Conservation (phyloP, 2,329 filamentous ascomycete genomes). For the Xylariaceae sp. region DNA sequence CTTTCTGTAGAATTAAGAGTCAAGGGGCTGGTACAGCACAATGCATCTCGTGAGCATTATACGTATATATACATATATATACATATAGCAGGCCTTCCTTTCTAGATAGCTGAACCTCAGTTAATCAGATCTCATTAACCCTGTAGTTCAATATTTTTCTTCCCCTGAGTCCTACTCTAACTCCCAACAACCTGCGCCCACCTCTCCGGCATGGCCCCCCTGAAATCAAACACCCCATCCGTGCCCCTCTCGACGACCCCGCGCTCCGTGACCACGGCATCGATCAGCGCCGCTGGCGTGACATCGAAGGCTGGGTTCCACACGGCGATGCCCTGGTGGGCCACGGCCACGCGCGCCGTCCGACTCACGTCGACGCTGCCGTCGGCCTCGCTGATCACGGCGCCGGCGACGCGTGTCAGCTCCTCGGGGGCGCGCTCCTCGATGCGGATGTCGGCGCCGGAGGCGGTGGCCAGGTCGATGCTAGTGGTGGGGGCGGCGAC, state of each 20-base stretch:
- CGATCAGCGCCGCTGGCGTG: slow-evolving; percentile 84
- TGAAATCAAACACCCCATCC: slow-evolving; percentile 70
- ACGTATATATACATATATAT: too few species aligned
- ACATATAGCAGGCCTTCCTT: too few species aligned
- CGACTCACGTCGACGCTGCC: slow-evolving; percentile 64
- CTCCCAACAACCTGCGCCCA: slow-evolving; percentile 47
- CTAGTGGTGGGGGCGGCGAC: slow-evolving; percentile 94
- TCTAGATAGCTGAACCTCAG: too few species aligned
- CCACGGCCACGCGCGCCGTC: slow-evolving; percentile 77
- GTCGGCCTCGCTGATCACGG: slow-evolving; percentile 61
- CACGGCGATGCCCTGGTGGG: slow-evolving; percentile 75
- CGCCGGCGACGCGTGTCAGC: slow-evolving; percentile 82
- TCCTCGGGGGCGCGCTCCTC: slow-evolving; percentile 84
- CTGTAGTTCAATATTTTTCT: slow-evolving; percentile 19
- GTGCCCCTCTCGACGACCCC: slow-evolving; percentile 79
- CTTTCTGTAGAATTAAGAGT: too few species aligned
- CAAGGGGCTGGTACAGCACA: too few species aligned
- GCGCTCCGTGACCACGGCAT: slow-evolving; percentile 91
- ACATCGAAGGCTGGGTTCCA: slow-evolving; percentile 99
- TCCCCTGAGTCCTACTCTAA: too few species aligned
- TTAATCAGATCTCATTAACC: neutral
- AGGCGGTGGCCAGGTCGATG: slow-evolving; percentile 81
- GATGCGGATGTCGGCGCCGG: slow-evolving; percentile 81
- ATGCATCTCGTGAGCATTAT: too few species aligned
- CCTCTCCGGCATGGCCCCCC: slow-evolving; percentile 57